phyloP scores from a whole-genome alignment of 2,329 filamentous ascomycete species.

The Scleromitrula shiraiana region DNA sequence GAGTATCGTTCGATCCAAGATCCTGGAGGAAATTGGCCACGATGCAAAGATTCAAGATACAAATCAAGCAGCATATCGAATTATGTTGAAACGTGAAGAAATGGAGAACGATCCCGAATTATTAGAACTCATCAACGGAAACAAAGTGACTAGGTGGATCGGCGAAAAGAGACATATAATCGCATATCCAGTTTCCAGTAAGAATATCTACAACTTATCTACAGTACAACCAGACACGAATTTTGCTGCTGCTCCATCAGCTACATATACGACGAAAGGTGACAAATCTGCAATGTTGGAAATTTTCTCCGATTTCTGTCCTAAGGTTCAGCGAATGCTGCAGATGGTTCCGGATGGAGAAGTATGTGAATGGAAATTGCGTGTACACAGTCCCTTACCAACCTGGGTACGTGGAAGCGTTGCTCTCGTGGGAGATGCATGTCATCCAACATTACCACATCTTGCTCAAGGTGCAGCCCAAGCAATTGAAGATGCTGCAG shows the following conservation, averaged over 20 bases:
- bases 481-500: slow-evolving; percentile 59
- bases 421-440: slow-evolving; percentile 54
- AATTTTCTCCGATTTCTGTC: slow-evolving; percentile 55
- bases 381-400: slow-evolving; percentile 47
- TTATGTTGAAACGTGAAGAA: slow-evolving; percentile 62
- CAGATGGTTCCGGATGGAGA: slow-evolving; percentile 51
- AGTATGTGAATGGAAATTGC: slow-evolving; percentile 58
- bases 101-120: slow-evolving; percentile 59
- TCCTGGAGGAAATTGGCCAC: slow-evolving; percentile 43
- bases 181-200: slow-evolving; percentile 63
- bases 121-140: slow-evolving; percentile 50
- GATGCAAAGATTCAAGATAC: slow-evolving; percentile 53
- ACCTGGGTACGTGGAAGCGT: slow-evolving; percentile 50
- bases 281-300: slow-evolving; percentile 53
- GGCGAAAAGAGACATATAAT: slow-evolving; percentile 70
- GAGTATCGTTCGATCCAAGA: slow-evolving; percentile 40
- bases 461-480: slow-evolving; percentile 60
- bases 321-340: slow-evolving; percentile 49
- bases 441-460: slow-evolving; percentile 61
- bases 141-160: slow-evolving; percentile 67
- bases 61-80: slow-evolving; percentile 69
- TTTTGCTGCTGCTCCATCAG: slow-evolving; percentile 48
- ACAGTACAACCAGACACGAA: slow-evolving; percentile 54
- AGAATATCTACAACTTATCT: slow-evolving; percentile 58
- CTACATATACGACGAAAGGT: slow-evolving; percentile 55